Evolutionary conservation across 305 asterid species (phyloP), one percentile per base, ranked within the genome.

Genomic region (Nicotiana rustica): DNA sequence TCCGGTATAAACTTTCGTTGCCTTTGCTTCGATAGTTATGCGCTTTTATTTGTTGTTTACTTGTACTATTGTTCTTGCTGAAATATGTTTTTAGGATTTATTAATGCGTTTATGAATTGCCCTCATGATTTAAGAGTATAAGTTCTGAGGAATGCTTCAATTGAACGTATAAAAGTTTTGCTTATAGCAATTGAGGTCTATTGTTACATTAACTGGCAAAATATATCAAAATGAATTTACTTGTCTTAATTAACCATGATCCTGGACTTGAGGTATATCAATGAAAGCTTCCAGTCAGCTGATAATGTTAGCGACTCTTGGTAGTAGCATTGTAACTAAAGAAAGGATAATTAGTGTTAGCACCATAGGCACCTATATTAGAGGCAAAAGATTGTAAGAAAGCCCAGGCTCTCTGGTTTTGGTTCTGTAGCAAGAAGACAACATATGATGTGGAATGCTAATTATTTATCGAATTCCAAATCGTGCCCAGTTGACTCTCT

Each of bases 161-260:
- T 41, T 41, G 77, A 69, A 10, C 33, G 1, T 44, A 21, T 12
- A 21, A 44, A 44, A 44, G 21, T 19, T 3, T 49, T 73, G 61
- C 41, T 47, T 47, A 21, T 47, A 47, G 61, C 62, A 21, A 73
- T 49, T 47, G 35, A 6, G 79, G 31, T 73, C 79, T 62, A 70
- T 14, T 21, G 1, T 1, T 47, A 47, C 21, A 18, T 73, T 47
- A 25, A 15, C 79, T 21, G 6, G 10, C n/a, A 29, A 13, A 65
- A 29, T 65, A 13, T 31, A 31, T 65, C 70, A 31, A 29, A 31
- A 13, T 10, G 18, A 10, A 65, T 65, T 29, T 65, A 4, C 18
- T 29, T 5, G 36, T 31, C 44, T 65, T 64, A 25, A 21, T 12
- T 12, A 25, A 25, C 25, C 25, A 25, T 25, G 25, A 47, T 73